A percentile compares a stretch with the other conserved stretches of the same genome.
These are phyloP conservation scores for Erodium chrysanthum DNA, from an alignment of 441 rosid species.

Conservation along the genomic window DNA sequence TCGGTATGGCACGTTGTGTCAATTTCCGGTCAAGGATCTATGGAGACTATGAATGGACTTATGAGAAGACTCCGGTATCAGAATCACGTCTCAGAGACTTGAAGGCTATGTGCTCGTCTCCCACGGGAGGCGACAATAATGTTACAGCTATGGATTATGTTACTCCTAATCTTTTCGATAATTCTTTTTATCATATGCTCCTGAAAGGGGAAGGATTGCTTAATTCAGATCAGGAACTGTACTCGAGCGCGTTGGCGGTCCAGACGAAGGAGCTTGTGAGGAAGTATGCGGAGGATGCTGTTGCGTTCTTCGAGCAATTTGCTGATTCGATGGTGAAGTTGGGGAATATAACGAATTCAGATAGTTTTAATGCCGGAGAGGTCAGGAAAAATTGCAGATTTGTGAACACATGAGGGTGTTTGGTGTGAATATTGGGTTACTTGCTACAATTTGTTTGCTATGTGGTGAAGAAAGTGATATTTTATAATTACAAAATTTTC, in stretches of 20 bases:
- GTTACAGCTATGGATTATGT: constrained; percentile 16
- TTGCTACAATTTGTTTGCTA: background rate
- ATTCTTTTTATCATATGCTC: constrained; percentile 14
- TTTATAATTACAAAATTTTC: background rate
- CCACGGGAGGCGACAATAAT: constrained; percentile 11
- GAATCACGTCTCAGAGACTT: background rate
- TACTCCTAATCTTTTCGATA: constrained; percentile 17
- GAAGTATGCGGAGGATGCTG: constrained; percentile 13
- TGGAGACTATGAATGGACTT: constrained; percentile 9
- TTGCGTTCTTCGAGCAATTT: constrained; percentile 3
- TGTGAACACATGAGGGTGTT: background rate
- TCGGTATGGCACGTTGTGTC: constrained; percentile 20
- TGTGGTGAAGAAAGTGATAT: background rate
- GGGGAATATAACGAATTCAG: background rate
- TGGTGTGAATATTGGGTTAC: background rate
- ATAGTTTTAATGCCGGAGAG: background rate
- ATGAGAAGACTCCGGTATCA: constrained; percentile 3
- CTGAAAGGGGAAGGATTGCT: constrained; percentile 14
- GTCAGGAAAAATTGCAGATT: background rate
- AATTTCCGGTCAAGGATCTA: constrained; percentile 15
- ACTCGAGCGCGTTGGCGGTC: constrained; percentile 15
- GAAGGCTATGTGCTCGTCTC: constrained; percentile 8
- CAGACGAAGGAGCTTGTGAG: constrained; percentile 17
- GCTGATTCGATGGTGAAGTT: background rate
- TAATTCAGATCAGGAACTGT: constrained; percentile 19